These are phyloP conservation scores for Fusarium sp. DNA, from an alignment of 2,329 filamentous ascomycete genomes.

Conservation along the genomic window DNA sequence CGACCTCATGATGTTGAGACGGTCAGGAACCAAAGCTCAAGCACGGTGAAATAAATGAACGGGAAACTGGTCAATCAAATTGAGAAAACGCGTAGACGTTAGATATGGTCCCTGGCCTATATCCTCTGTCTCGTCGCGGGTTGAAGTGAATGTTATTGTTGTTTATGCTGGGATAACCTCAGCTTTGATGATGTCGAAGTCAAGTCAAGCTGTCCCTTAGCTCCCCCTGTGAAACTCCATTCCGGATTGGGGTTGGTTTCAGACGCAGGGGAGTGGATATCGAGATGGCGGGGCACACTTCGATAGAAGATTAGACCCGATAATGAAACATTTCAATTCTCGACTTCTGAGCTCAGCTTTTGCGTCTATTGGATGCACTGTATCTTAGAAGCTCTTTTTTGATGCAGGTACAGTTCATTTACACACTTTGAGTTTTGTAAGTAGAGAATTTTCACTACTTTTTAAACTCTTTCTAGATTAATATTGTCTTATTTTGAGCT, in stretches of 20 bases:
- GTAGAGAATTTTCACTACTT: not conserved
- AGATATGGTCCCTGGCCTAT: slow-evolving; percentile 12
- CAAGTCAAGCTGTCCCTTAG: slow-evolving; percentile 50
- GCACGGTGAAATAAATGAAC: slow-evolving; percentile 7
- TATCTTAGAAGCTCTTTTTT: slow-evolving; percentile 10
- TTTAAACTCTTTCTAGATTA: not conserved
- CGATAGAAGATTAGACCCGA: slow-evolving; percentile 39
- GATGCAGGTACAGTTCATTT: not conserved
- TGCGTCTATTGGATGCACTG: slow-evolving; percentile 30
- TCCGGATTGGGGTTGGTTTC: slow-evolving; percentile 41
- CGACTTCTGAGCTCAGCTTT: slow-evolving; percentile 18
- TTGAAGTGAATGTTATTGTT: slow-evolving; percentile 15
- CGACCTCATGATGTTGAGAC: slow-evolving; percentile 61
- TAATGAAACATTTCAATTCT: slow-evolving; percentile 30
- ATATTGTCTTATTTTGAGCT: not conserved
- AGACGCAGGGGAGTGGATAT: slow-evolving; percentile 41
- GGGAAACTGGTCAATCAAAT: not conserved
- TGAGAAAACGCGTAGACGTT: slow-evolving; percentile 7
- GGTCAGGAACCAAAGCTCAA: slow-evolving; percentile 28
- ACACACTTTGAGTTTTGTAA: not conserved
- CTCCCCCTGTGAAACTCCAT: slow-evolving; percentile 36
- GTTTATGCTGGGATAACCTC: slow-evolving; percentile 38
- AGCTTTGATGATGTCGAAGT: slow-evolving; percentile 43
- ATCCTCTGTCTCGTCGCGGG: slow-evolving; percentile 12
- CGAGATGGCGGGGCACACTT: slow-evolving; percentile 41